Base-by-base conservation (phyloP, 176 grass and related monocot genomes). In the Carex scoparia region DNA sequence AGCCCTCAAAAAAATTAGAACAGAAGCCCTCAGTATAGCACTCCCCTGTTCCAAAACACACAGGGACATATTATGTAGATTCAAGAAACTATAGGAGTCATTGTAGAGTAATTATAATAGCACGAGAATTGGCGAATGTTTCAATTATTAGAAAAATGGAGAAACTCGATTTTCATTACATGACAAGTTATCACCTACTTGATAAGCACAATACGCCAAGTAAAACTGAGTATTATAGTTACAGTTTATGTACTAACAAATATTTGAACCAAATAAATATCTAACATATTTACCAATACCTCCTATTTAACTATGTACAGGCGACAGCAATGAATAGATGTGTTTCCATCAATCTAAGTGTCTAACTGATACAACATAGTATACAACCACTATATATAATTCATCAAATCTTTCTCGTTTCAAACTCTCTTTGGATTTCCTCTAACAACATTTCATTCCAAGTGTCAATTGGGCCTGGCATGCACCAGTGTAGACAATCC, bases 401-500 rank as follows among this genome's bases (percentile, higher is more conserved):
- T 78, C 49, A 71, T 95, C 63, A 89, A 84, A 58, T 93, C 84
- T 70, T 73, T 31, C 76, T 73, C 64, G 18, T 86, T 58, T 92
- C 85, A 2, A 91, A 88, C 38, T 99, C 66, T 85, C 88, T 94
- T 66, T 71, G 66, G 65, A 99, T 95, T 62, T 84, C 90, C 90
- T 95, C 91, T 78, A 99, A 81, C 85, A 99, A 51, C 78, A 99
- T 89, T 83, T 99, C 96, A 59, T 99, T 99, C 91, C 96, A 99
- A 64, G 80, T 89, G 83, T 99, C 93, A 23, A 99, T 87, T 4
- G 93, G 91, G 61, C 96, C 96, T 61, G 95, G 95, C 95, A 98
- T 98, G 86, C 95, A 98, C 95, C 95, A 95, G 65, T 95, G 95
- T 46, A 98, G 72, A 78, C 93, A 98, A 90, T 98, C 95, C 61